Percentiles rank a stretch among this genome's conserved stretches.
These are phyloP conservation scores for Candida dajiaensis DNA, from an alignment of 805 yeast species.

Conservation along the genomic window DNA sequence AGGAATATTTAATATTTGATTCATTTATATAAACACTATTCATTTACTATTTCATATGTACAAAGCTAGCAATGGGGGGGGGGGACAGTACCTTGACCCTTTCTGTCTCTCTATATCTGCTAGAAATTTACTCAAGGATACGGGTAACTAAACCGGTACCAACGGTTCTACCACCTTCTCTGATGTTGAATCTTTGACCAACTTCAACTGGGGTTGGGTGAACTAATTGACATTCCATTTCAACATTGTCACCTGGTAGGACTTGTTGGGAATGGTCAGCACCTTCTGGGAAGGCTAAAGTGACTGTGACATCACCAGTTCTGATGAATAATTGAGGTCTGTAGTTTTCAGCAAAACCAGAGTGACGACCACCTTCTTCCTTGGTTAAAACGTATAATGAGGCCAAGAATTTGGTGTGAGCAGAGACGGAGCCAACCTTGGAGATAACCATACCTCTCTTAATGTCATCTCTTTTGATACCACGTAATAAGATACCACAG, in stretches of 20 bases:
- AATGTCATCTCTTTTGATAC: constrained; percentile 95
- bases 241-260: constrained; percentile 97
- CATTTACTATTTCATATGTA: background rate
- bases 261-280: constrained; percentile 87
- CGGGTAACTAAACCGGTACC: constrained; percentile 98
- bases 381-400: constrained; percentile 88
- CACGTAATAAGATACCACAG: constrained; percentile 95
- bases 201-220: constrained; percentile 92
- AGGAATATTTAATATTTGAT: background rate
- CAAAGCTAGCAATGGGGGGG: background rate
- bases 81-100: too few species aligned
- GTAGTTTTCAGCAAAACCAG: constrained; percentile 94
- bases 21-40: background rate
- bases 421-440: constrained; percentile 85
- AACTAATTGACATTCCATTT: constrained; percentile 86
- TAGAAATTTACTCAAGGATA: constrained; percentile 53
- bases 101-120: too few species aligned
- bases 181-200: constrained; percentile 97
- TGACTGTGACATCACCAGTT: constrained; percentile 92
- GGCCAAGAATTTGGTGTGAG: constrained; percentile 91
- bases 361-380: constrained; percentile 99
- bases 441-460: constrained; percentile 97
- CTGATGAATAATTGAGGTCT: constrained; percentile 97
- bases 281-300: constrained; percentile 80
- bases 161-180: constrained; percentile 99